Base-by-base conservation (phyloP, 805 yeast species). In the Ogataea siamensis region DNA sequence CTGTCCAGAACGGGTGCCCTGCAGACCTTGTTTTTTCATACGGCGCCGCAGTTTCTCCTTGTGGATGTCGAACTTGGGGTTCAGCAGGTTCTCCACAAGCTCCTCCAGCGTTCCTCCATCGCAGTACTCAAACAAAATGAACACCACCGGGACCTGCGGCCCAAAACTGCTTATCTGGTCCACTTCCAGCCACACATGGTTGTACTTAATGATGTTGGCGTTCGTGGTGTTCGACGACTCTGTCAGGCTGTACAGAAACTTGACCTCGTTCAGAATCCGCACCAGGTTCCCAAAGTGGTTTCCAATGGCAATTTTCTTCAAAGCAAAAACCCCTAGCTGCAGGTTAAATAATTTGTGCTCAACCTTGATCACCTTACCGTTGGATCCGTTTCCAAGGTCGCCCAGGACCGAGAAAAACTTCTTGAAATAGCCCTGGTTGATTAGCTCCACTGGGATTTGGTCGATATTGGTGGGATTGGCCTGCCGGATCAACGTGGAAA, bases 171-270 rank as follows among this genome's bases (percentile, higher is more conserved):
- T 66, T 19, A 73, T 55, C 13, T 65, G 58, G 27, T 74, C 83
- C 52, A 81, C 68, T 54, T 88, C 96, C 21, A 88, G 59, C 96
- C 96, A 88, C 17, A 87, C 96, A 60, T 88, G 96, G 54, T 88
- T 87, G 55, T 88, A 88, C 14, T 83, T 75, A 18, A 88, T 86
- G 49, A 88, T 69, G 57, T 87, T 83, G 59, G 24, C 68, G 64
- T 38, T 62, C 40, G 47, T 60, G 20, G 47, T 49, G 8, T 47
- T 35, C 10, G 51, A 44, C 16, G 52, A 52, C 40, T 55, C 68
- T 3, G 77, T 70, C 17, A 74, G 54, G 47, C 71, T 71, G 50
- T 73, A 82, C 24, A 88, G 61, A 34, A 89, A 74, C 46, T 82
- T 73, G 3, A 88, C 96, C 55, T 88, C 96, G 41, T 78, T 73